phyloP scores from a whole-genome alignment of 2,329 filamentous ascomycete genomes.

The Aureobasidium sp. region DNA sequence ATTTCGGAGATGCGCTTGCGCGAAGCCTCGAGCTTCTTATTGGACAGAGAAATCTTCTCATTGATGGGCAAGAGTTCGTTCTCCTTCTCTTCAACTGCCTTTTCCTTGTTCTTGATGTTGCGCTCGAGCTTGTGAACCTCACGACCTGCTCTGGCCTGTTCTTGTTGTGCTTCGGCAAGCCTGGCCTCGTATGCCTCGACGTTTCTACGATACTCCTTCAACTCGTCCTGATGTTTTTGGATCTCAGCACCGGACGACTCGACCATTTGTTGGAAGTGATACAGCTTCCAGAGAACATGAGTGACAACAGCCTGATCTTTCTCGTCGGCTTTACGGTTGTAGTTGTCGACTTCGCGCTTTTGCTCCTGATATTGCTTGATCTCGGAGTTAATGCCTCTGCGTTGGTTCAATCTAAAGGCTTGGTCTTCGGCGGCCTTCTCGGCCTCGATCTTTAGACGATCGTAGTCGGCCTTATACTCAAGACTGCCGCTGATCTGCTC shows the following conservation, averaged over 20 bases:
- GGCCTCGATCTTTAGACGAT: slow-evolving; percentile 75
- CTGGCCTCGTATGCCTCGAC: slow-evolving; percentile 76
- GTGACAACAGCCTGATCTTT: slow-evolving; percentile 85
- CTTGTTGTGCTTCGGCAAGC: slow-evolving; percentile 73
- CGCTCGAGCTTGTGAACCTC: slow-evolving; percentile 78
- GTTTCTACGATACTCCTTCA: slow-evolving; percentile 85
- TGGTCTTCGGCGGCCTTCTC: slow-evolving; percentile 86
- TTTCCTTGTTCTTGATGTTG: slow-evolving; percentile 77
- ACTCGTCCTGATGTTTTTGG: slow-evolving; percentile 84
- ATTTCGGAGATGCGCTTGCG: slow-evolving; percentile 63
- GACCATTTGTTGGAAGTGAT: slow-evolving; percentile 88
- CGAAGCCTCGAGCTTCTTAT: slow-evolving; percentile 60
- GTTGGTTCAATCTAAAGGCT: slow-evolving; percentile 77
- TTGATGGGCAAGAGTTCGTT: slow-evolving; percentile 82
- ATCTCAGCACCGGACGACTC: slow-evolving; percentile 87
- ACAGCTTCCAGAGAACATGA: slow-evolving; percentile 94
- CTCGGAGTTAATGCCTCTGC: slow-evolving; percentile 92
- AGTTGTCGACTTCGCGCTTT: slow-evolving; percentile 90
- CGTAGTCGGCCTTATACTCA: slow-evolving; percentile 91
- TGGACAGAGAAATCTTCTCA: slow-evolving; percentile 80
- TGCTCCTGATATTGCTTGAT: slow-evolving; percentile 97
- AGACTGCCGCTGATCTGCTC: slow-evolving; percentile 96
- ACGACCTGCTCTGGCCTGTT: slow-evolving; percentile 70
- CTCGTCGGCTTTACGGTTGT: slow-evolving; percentile 82
- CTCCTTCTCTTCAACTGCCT: slow-evolving; percentile 76